phyloP scores from a whole-genome alignment of 2,329 filamentous ascomycete species.

The Cladosporium sp. region DNA sequence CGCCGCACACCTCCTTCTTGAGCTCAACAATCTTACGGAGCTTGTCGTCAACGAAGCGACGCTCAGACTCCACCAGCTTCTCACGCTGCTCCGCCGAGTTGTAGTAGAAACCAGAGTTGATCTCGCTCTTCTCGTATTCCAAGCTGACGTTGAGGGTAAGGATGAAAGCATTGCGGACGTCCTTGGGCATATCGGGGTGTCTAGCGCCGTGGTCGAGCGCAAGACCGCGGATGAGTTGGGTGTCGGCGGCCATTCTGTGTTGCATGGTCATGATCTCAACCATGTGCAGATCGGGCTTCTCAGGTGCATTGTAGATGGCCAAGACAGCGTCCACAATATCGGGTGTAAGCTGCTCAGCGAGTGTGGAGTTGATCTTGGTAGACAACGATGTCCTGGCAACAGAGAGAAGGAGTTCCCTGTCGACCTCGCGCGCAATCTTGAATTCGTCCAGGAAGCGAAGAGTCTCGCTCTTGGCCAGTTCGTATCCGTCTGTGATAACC shows the following conservation, averaged over 20 bases:
- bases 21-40: slow-evolving; percentile 95
- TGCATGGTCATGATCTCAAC: slow-evolving; percentile 99
- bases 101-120: slow-evolving; percentile 99
- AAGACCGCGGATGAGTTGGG: slow-evolving; percentile 89
- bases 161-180: slow-evolving; percentile 92
- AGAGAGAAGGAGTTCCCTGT: slow-evolving; percentile 88
- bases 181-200: slow-evolving; percentile 97
- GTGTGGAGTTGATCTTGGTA: slow-evolving; percentile 86
- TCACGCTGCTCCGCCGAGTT: slow-evolving; percentile 94
- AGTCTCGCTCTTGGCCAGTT: slow-evolving; percentile 91
- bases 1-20: slow-evolving; percentile 96
- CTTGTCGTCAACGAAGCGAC: slow-evolving; percentile 93
- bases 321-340: slow-evolving; percentile 96
- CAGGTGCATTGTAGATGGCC: slow-evolving; percentile 83
- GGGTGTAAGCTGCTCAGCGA: slow-evolving; percentile 88
- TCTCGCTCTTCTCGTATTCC: slow-evolving; percentile 98
- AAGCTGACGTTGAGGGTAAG: slow-evolving; percentile 93
- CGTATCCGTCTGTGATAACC: slow-evolving; percentile 96
- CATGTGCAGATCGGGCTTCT: slow-evolving; percentile 98
- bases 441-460: slow-evolving; percentile 94
- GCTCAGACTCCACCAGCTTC: slow-evolving; percentile 96
- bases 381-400: slow-evolving; percentile 93
- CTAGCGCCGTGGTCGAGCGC: slow-evolving; percentile 93
- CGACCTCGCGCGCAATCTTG: slow-evolving; percentile 84
- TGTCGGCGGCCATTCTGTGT: slow-evolving; percentile 93